Conservation (phyloP, 2,329 filamentous ascomycete species). For the Trichoderma gracile region DNA sequence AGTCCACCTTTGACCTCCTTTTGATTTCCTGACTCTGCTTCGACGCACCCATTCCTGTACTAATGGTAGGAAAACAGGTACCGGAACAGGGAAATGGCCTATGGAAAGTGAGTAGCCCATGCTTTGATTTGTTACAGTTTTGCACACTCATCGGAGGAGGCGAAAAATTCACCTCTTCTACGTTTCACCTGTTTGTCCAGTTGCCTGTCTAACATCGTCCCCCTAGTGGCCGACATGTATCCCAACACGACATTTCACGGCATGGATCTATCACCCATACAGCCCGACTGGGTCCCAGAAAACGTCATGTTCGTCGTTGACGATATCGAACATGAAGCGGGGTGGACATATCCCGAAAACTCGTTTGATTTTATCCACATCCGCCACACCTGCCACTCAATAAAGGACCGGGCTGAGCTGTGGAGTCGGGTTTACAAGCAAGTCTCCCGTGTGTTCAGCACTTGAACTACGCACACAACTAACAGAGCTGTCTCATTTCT, state of each 20-base stretch:
- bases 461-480: not conserved
- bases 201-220: not conserved
- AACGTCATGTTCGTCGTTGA: slow-evolving; percentile 55
- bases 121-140: not conserved
- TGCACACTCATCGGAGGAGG: not conserved
- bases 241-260: slow-evolving; percentile 48
- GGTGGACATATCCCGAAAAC: slow-evolving; percentile 50
- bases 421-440: slow-evolving; percentile 48
- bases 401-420: slow-evolving; percentile 45
- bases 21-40: not conserved
- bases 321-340: slow-evolving; percentile 53
- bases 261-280: slow-evolving; percentile 55
- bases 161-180: no score
- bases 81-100: slow-evolving; percentile 54
- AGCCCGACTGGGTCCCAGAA: slow-evolving; percentile 52
- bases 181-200: no score
- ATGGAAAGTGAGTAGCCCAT: slow-evolving; percentile 47
- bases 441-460: slow-evolving; percentile 22
- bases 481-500: not conserved
- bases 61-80: slow-evolving; percentile 40
- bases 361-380: slow-evolving; percentile 53
- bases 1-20: not conserved
- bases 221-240: slow-evolving; percentile 51
- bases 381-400: slow-evolving; percentile 48
- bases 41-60: not conserved